Base-by-base conservation (phyloP, 129 eudicot genomes). In the Lactuca saligna region DNA sequence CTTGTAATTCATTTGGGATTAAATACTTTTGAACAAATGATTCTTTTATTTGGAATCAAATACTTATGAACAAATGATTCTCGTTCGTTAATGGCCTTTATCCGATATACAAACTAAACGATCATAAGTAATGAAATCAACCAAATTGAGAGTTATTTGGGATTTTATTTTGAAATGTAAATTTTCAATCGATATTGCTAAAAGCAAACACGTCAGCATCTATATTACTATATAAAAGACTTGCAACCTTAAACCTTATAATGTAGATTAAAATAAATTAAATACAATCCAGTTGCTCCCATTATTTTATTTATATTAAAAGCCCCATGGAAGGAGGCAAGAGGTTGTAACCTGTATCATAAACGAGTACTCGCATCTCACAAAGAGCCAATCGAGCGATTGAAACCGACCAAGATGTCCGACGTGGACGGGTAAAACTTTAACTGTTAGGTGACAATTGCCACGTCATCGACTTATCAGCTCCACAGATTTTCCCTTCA, bases 251-350 rank as follows among this genome's bases (percentile, higher is more conserved):
- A 11, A 12, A 46, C 3, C 3, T 12, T 46, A 46, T 46, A 11
- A 3, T 46, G 1, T 46, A 12, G 3, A 46, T 46, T 46, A 46
- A 11, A 46, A 46, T 42, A 42, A 42, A 42, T 8, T 42, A 8
- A 8, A 1, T 17, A 7, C 16, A 55, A 38, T 25, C 12, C 17
- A 5, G 63, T 57, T 68, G 51, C 15, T 10, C 15, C n/a, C 15
- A 46, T 46, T 46, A 46, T 46, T 46, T 4, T 39, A 67, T 49
- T 67, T 37, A 62, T 9, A 35, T 6, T 59, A 38, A 68, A 25
- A 75, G 74, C 69, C 80, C 63, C 80, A 39, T 75, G 54, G 80
- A 2, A 51, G 70, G 75, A 75, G 80, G 80, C 80, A 75, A 75
- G 75, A 68, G 80, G 57, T 54, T 54, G 75, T 75, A 46, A 46